A percentile compares a stretch with the other conserved stretches of the same genome.
phyloP scores from a whole-genome alignment of 2,329 filamentous ascomycete genomes.

The Alternaria atra region DNA sequence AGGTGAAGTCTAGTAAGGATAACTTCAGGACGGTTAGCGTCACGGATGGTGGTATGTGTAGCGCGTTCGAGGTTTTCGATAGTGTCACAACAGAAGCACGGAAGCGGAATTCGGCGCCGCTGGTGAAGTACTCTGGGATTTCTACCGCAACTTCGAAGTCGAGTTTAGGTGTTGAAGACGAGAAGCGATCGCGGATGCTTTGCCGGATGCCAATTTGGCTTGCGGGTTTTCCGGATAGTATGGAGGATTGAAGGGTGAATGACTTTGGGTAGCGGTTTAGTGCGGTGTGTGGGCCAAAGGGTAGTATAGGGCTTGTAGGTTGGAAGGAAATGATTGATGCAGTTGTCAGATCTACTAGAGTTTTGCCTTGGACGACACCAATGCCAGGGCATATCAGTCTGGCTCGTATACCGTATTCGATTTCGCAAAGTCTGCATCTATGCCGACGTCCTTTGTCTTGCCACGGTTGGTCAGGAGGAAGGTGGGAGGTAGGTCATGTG shows the following conservation, averaged over 20 bases:
- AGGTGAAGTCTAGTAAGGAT: constrained; percentile 30
- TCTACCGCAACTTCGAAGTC: constrained; percentile 29
- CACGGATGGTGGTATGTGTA: constrained; percentile 23
- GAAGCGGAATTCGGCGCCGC: constrained; percentile 32
- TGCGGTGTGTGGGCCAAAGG: constrained; percentile 1
- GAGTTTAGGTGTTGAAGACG: constrained; percentile 31
- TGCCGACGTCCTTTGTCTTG: not conserved
- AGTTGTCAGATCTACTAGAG: constrained; percentile 15
- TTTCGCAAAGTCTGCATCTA: constrained; percentile 23
- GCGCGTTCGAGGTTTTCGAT: constrained; percentile 18
- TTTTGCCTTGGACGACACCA: constrained; percentile 13
- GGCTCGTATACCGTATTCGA: constrained; percentile 33
- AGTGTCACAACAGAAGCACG: constrained; percentile 23
- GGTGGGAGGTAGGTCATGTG: constrained; percentile 36
- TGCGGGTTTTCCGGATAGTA: constrained; percentile 19
- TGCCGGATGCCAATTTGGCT: constrained; percentile 30
- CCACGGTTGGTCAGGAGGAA: constrained; percentile 18
- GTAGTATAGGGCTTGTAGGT: constrained; percentile 15
- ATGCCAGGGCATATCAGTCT: constrained; percentile 26
- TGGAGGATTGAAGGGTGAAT: constrained; percentile 28
- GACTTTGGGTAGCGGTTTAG: constrained; percentile 15
- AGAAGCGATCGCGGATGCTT: constrained; percentile 31
- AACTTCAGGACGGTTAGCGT: constrained; percentile 29
- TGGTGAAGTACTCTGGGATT: constrained; percentile 24
- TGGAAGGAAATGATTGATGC: constrained; percentile 28